Conservation (phyloP, 257 asterid genomes). For the Solanum bukasovii region DNA sequence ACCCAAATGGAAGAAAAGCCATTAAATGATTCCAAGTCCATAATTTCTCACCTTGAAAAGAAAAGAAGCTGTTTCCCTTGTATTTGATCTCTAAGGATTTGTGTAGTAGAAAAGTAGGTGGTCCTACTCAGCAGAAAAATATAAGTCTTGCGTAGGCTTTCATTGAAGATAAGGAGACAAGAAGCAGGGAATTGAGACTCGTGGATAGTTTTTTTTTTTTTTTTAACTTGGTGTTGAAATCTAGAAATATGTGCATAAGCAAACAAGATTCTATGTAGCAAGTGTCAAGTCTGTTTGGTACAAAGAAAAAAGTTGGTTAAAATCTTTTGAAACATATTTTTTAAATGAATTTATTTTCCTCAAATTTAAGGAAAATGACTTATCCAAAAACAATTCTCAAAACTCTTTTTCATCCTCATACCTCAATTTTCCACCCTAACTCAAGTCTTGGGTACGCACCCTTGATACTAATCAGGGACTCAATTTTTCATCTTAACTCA, state of each 20-base stretch:
- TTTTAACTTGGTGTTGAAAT: background rate
- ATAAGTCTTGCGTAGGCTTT: conserved; percentile 1
- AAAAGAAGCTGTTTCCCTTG: background rate
- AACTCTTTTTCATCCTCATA: too few species aligned
- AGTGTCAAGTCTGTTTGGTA: too few species aligned
- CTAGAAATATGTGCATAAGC: background rate
- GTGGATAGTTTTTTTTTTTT: background rate
- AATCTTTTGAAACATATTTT: too few species aligned
- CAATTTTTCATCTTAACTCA: too few species aligned
- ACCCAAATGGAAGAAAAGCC: background rate
- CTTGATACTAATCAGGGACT: background rate
- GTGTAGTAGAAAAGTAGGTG: background rate
- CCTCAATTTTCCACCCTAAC: background rate
- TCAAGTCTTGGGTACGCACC: background rate
- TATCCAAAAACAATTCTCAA: too few species aligned
- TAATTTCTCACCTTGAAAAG: background rate
- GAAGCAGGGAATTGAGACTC: conserved; percentile 10
- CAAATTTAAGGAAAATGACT: too few species aligned
- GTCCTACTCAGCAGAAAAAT: background rate
- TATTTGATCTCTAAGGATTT: background rate
- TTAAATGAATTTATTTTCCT: too few species aligned
- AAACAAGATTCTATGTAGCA: background rate
- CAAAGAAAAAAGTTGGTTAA: too few species aligned
- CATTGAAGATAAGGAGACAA: conserved; percentile 20
- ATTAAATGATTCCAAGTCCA: background rate